Percentiles rank a stretch among this genome's conserved stretches.
phyloP scores from a whole-genome alignment of 805 yeast genomes.

The Monosporozyma siamensis region DNA sequence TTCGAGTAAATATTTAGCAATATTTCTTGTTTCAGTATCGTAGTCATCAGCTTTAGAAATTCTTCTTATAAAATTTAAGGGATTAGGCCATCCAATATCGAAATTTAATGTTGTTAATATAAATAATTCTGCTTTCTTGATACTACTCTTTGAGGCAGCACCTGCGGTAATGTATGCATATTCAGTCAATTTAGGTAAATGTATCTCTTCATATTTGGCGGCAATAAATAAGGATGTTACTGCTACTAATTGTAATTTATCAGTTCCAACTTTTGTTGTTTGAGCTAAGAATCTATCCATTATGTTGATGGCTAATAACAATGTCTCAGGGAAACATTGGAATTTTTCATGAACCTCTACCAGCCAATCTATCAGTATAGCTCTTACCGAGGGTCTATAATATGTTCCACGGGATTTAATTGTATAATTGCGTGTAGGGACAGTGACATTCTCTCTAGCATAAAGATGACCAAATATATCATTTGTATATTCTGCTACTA shows the following conservation, averaged over 20 bases:
- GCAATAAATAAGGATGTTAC: constrained; percentile 82
- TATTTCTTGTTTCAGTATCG: constrained; percentile 71
- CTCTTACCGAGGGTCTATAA: constrained; percentile 73
- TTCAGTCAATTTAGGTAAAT: constrained; percentile 73
- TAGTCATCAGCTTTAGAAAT: constrained; percentile 87
- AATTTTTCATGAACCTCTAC: constrained; percentile 82
- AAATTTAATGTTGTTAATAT: constrained; percentile 64
- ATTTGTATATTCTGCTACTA: constrained; percentile 82
- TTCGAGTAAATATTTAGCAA: constrained; percentile 79
- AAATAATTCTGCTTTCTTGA: constrained; percentile 72
- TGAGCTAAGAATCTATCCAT: constrained; percentile 78
- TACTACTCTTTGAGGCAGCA: constrained; percentile 70
- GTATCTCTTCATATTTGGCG: constrained; percentile 89
- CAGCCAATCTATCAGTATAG: constrained; percentile 87
- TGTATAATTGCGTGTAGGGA: constrained; percentile 58
- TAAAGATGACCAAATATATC: constrained; percentile 77
- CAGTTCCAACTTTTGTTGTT: constrained; percentile 61
- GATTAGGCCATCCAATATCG: constrained; percentile 77
- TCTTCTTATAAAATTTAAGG: constrained; percentile 80
- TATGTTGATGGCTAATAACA: constrained; percentile 70
- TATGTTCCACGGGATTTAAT: constrained; percentile 42
- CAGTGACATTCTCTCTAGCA: constrained; percentile 54
- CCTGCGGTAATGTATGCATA: constrained; percentile 86
- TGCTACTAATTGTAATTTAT: constrained; percentile 74
- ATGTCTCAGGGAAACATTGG: constrained; percentile 75